A percentile compares a stretch with the other conserved stretches of the same genome.
Conservation (phyloP, 2,329 filamentous ascomycete species). For the Trichoderma breve region DNA sequence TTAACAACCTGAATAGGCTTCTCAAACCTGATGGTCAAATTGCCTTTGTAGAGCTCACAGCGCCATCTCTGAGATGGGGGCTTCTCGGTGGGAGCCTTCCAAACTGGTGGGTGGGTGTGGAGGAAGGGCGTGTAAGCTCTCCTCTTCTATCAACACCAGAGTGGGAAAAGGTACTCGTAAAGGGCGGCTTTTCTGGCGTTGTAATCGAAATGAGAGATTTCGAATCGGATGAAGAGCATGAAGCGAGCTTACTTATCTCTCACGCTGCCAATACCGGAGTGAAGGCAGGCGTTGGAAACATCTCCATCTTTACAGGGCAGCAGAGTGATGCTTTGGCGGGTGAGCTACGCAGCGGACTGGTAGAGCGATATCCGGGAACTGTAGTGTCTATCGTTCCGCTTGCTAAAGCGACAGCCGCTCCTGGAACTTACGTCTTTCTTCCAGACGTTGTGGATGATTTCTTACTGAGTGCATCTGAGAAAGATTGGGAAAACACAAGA, state of each 20-base stretch:
- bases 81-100: not conserved
- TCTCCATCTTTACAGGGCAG: slow-evolving; percentile 9
- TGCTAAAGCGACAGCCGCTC: not conserved
- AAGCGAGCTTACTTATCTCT: slow-evolving; percentile 15
- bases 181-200: slow-evolving; percentile 16
- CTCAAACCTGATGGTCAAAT: slow-evolving; percentile 19
- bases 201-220: slow-evolving; percentile 14
- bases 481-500: slow-evolving; percentile 1
- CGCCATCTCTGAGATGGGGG: slow-evolving; percentile 16
- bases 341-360: not conserved
- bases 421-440: slow-evolving; percentile 11
- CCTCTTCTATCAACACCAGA: not conserved
- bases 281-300: not conserved
- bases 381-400: not conserved
- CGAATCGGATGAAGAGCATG: slow-evolving; percentile 7
- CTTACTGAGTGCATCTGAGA: not conserved
- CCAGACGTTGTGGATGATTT: not conserved
- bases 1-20: slow-evolving; percentile 7
- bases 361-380: not conserved
- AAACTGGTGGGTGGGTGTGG: slow-evolving; percentile 17
- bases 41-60: slow-evolving; percentile 19
- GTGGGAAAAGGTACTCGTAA: slow-evolving; percentile 5
- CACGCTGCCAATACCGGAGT: not conserved
- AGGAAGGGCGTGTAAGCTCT: slow-evolving; percentile 10
- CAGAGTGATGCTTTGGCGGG: not conserved